Percentiles rank a stretch among this genome's conserved stretches.
These are phyloP conservation scores for Blastocystis hominis DNA, from an alignment of 352 stramenopile genomes.

Conservation along the genomic window DNA sequence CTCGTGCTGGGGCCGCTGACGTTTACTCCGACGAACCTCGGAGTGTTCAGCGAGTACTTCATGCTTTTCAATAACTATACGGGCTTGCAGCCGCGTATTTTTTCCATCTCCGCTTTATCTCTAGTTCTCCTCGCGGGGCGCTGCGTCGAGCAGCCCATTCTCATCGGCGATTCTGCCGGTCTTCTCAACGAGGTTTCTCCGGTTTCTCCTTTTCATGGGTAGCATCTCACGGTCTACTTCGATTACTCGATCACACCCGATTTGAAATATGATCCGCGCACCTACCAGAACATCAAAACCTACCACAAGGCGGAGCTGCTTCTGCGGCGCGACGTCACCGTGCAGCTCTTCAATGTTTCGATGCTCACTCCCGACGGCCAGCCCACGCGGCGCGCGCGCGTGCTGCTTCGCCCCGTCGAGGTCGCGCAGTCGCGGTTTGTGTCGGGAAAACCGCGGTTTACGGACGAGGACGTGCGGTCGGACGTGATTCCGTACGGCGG, in stretches of 20 bases:
- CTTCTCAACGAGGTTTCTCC: not conserved
- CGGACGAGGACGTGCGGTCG: not conserved
- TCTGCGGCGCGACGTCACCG: not conserved
- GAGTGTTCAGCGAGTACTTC: conserved; percentile 31
- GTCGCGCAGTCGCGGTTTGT: not conserved
- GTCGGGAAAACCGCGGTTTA: not conserved
- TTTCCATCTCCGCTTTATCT: not conserved
- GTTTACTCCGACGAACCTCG: not conserved
- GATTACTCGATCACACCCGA: not conserved
- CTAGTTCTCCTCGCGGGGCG: not conserved
- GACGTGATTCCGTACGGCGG: not conserved
- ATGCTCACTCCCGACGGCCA: not conserved
- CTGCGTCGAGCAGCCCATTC: not conserved
- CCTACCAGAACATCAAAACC: conserved; percentile 25
- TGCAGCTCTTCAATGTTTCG: not conserved
- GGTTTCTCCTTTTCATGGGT: not conserved
- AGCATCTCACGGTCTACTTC: not conserved
- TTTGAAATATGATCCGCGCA: not conserved
- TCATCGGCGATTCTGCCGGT: not conserved
- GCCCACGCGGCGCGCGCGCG: not conserved
- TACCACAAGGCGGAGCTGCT: conserved; percentile 1
- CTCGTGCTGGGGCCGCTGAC: not conserved
- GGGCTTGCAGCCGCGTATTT: not conserved
- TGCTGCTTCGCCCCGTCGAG: not conserved
- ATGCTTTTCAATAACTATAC: conserved; percentile 50